These are phyloP conservation scores for Claviceps maximensis DNA, from an alignment of 2,329 filamentous ascomycete species.

Conservation along the genomic window DNA sequence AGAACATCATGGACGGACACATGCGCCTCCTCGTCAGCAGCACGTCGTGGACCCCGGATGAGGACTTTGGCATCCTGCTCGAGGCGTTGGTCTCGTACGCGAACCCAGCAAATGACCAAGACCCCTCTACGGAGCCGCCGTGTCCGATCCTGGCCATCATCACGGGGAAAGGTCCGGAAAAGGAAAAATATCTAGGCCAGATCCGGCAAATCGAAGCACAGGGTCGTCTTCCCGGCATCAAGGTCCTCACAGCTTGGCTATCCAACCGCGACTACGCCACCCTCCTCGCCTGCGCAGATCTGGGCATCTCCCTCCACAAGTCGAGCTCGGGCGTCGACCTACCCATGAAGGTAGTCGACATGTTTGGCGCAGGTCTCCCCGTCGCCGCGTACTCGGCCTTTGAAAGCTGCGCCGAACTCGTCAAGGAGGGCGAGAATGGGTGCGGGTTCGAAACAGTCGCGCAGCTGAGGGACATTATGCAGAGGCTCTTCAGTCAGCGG, in stretches of 20 bases:
- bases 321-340: slow-evolving; percentile 91
- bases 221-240: slow-evolving; percentile 55
- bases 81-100: slow-evolving; percentile 70
- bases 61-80: slow-evolving; percentile 83
- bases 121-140: slow-evolving; percentile 26
- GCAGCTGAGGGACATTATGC: slow-evolving; percentile 51
- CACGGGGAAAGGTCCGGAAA: slow-evolving; percentile 84
- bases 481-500: slow-evolving; percentile 44
- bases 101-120: slow-evolving; percentile 18
- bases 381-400: slow-evolving; percentile 80
- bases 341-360: slow-evolving; percentile 98
- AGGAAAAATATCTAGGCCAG: slow-evolving; percentile 55
- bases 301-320: slow-evolving; percentile 84
- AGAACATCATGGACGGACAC: slow-evolving; percentile 42
- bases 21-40: slow-evolving; percentile 73
- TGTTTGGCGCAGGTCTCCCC: slow-evolving; percentile 90
- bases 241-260: slow-evolving; percentile 73
- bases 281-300: slow-evolving; percentile 71
- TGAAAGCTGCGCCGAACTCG: slow-evolving; percentile 81
- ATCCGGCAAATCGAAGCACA: slow-evolving; percentile 48
- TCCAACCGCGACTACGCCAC: slow-evolving; percentile 71
- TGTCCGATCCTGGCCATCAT: slow-evolving; percentile 78
- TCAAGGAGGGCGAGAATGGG: slow-evolving; percentile 76
- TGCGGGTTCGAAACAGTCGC: slow-evolving; percentile 64
- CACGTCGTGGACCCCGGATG: slow-evolving; percentile 94